These are phyloP conservation scores for Nepenthes alata DNA, from an alignment of 179 eudicot genomes.

Conservation along the genomic window DNA sequence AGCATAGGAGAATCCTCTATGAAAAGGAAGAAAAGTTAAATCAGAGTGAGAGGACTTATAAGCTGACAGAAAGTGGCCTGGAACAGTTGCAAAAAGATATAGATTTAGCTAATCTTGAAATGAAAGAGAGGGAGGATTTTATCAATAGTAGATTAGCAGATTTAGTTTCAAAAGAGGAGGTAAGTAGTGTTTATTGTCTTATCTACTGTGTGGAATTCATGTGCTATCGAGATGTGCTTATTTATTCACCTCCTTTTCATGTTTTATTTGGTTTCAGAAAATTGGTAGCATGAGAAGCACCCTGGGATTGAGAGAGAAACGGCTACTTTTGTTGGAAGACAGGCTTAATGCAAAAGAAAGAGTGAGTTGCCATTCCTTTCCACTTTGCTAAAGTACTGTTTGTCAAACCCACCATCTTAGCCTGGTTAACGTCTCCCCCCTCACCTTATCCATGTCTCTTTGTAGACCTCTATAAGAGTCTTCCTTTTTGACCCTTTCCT, in stretches of 20 bases:
- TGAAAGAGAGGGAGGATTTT: constrained; percentile 49
- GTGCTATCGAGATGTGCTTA: background rate
- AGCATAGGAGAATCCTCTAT: constrained; percentile 43
- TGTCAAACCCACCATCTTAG: background rate
- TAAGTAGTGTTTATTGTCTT: constrained; percentile 8
- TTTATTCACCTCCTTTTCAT: constrained; percentile 2
- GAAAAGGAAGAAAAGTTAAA: constrained; percentile 59
- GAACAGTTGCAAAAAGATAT: constrained; percentile 46
- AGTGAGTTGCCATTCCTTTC: constrained; percentile 35
- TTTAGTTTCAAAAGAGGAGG: constrained; percentile 55
- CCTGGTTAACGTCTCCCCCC: background rate
- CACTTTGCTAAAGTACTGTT: background rate
- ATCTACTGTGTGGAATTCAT: background rate
- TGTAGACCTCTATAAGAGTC: background rate
- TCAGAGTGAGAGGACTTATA: constrained; percentile 33
- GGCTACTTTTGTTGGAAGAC: constrained; percentile 41
- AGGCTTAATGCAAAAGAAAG: constrained; percentile 58
- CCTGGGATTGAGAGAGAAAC: constrained; percentile 54
- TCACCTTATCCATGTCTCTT: background rate
- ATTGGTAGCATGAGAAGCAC: constrained; percentile 33
- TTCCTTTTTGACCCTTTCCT: too few species aligned
- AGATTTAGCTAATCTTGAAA: constrained; percentile 29
- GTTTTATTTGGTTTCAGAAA: constrained; percentile 37
- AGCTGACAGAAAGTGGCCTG: constrained; percentile 47
- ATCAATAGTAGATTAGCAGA: constrained; percentile 36